Evolutionary conservation across 1,284 basidiomycete genomes (phyloP), one percentile per base, ranked within the genome.

Genomic region (Heterobasidion annosum): DNA sequence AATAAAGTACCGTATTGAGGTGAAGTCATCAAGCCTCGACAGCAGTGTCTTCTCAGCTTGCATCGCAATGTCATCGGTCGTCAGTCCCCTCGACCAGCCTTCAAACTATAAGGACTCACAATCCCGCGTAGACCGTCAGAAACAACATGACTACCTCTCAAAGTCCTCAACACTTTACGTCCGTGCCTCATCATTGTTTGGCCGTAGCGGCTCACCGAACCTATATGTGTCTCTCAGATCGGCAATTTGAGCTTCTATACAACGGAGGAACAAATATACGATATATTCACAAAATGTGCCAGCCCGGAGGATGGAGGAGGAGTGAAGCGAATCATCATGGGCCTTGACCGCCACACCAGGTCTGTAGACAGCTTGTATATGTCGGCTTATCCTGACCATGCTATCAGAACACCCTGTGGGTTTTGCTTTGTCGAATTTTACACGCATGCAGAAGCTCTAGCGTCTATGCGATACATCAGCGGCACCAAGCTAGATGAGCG

Each of bases 381-480:
- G 10, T 19, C 47, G 15, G 55, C 48, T 50, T 15, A 33, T 57
- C 48, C 44, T 34, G 5, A 48, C 25, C 8, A 19, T 46, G 5
- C 49, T 25, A 58, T 37, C 65, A 96, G 93, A 64, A 99, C 97
- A 50, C 97, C 97, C 0, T 99, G 97, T 67, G 97, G 97, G 1
- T 99, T 99, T 70, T 98, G 96, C 63, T 99, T 99, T 65, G 97
- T 99, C 56, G 97, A 99, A 68, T 99, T 93, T 70, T 99, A 98
- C 70, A 93, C 92, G 8, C 94, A 98, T 65, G 79, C 85, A 6
- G 96, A 99, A 69, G 97, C 97, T 15, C 78, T 98, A 33, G 91
- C 93, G 47, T 89, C 89, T 61, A 85, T 99, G 80, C 85, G 91
- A 48, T 96, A 98, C 69, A 85, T 99, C 58, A 93, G 89, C 51